Base-by-base conservation (phyloP, 768 basidiomycete species). In the Xerocomellus chrysenteron region DNA sequence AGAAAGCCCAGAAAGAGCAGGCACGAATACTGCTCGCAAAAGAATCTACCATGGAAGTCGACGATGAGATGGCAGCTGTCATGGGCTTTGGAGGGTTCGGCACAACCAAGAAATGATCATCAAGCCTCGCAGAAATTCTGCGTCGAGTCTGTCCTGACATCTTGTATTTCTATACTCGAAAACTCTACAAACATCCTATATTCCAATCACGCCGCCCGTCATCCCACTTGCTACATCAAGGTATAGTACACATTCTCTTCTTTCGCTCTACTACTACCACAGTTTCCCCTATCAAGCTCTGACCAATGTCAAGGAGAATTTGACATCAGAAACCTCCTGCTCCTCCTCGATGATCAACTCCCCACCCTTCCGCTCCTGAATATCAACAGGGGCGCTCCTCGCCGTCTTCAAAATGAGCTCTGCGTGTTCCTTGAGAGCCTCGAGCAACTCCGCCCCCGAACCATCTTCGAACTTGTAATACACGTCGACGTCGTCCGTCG, bases 61-160 rank as follows among this genome's bases (percentile, higher is more conserved):
- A 86, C 53, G 70, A 79, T 56, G 87, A 89, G 59, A 88, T 95
- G 85, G 78, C 87, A 54, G 75, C 76, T 30, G 80, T 92, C 76
- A 95, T 96, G 93, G 94, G 94, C 35, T 97, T 97, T 69, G 86
- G 84, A 45, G 92, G 92, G 2, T 97, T 97, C 67, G 92, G 92
- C 40, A 77, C 88, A 28, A 82, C 84, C n/a, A 94, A 93, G 75
- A 91, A 88, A 72, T 92, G 71, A 81, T 35, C 40, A 28, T n/a
- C 35, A 2, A 17, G 8, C 12, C 4, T 11, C 13, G 28, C 26
- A 17, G 50, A 30, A 19, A 40, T 62, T 50, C 24, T 10, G 9
- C 43, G 13, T n/a, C 33, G 52, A 21, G 30, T 42, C 43, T 61
- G 55, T 61, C 61, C 55, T 36, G 32, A 52, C 60, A 59, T 59